Evolutionary conservation across 2,329 filamentous ascomycete species (phyloP), one percentile per base, ranked within the genome.

Genomic region (Tothia fuscella): DNA sequence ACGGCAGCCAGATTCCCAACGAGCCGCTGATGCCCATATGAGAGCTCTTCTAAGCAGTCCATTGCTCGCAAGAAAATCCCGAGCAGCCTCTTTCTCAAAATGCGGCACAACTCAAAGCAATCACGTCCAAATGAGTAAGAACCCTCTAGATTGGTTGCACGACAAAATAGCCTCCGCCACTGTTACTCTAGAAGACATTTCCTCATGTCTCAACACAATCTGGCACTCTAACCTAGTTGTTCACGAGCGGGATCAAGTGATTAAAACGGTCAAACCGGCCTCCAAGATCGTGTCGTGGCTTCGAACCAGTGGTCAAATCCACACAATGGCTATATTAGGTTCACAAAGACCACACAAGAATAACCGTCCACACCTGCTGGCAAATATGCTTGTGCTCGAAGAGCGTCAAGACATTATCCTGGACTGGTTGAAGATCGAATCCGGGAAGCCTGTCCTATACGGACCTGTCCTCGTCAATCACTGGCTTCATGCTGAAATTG

Each of bases 341-440:
- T 6, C 16, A 10, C 17, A 20, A n/a, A 17, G 6, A n/a, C 14
- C 20, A 5, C 21, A 25, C 19, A 21, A 25, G 20, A 37, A 37
- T 10, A 37, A 21, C 35, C n/a, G n/a, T 14, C 26, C 9, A 29
- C 26, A 29, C 9, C 26, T 29, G 14, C 22, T 29, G 37, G 21
- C 28, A 19, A 26, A 40, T 20, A 20, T 40, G 29, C 37, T 40
- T 28, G 28, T 40, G 25, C n/a, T 31, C n/a, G 13, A 40, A 30
- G 25, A 28, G 5, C 37, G 37, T 19, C 37, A 40, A n/a, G 25
- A 40, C 20, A 16, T 14, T 20, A n/a, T 40, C 26, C 22, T 20
- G 37, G 10, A 37, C 28, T 37, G 35, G 35, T 25, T 37, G 22
- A 37, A 17, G 5, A 25, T 24, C 20, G 25, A 25, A 6, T 26